Evolutionary conservation across 2,329 filamentous ascomycete genomes (phyloP).

Genomic region (Fusarium sp.): DNA sequence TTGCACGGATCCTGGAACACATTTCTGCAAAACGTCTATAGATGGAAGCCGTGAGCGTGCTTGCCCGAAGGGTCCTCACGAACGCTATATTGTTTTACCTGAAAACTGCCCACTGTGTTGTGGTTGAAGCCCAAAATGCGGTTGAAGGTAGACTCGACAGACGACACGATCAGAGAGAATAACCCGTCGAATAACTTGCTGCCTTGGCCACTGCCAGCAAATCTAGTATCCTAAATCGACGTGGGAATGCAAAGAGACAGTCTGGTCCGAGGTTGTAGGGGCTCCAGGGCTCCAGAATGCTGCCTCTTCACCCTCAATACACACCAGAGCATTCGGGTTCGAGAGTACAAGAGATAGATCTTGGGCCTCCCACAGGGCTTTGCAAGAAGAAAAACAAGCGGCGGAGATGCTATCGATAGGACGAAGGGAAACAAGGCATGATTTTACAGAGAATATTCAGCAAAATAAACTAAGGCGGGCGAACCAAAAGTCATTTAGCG

Average conservation of each 20-base stretch:
- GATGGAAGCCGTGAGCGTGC: conserved; percentile 72
- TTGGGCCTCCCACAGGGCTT: neutral
- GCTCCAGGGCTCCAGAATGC: neutral
- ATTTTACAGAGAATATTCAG: neutral
- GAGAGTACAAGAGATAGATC: conserved; percentile 1
- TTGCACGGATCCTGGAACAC: conserved; percentile 75
- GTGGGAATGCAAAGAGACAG: neutral
- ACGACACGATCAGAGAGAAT: conserved; percentile 19
- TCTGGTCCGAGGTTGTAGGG: neutral
- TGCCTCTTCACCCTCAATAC: neutral
- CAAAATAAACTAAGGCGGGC: conserved; percentile 1
- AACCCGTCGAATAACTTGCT: neutral
- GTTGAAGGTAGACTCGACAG: conserved; percentile 5
- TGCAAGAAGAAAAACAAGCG: neutral
- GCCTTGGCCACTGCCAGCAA: neutral
- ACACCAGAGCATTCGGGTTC: conserved; percentile 1
- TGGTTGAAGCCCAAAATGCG: conserved; percentile 47
- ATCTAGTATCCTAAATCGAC: neutral
- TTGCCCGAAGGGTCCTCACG: conserved; percentile 76
- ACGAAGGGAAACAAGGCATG: neutral
- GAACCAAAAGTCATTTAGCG: conserved; percentile 5
- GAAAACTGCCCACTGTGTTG: conserved; percentile 68
- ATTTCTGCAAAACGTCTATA: conserved; percentile 78
- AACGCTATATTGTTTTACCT: conserved; percentile 78
- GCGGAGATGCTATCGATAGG: neutral